These are phyloP conservation scores for Stereocaulon alpinum DNA, from an alignment of 495 filamentous ascomycete genomes.

Conservation along the genomic window DNA sequence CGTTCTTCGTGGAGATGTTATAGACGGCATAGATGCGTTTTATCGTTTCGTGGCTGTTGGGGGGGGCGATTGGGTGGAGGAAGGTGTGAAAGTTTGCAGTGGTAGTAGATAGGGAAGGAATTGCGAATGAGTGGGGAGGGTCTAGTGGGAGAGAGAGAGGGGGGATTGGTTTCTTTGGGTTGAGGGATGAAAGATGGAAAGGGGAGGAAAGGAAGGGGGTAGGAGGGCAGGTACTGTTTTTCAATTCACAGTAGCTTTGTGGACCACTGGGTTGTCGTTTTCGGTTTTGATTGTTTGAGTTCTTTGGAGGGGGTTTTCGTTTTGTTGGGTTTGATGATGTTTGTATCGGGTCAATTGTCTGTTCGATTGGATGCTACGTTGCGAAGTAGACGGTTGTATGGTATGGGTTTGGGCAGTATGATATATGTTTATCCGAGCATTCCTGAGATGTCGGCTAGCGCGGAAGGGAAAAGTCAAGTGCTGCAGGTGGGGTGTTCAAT, in stretches of 20 bases:
- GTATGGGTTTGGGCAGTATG: neutral
- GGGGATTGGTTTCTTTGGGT: too few relatives aligned
- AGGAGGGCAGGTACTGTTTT: too few relatives aligned
- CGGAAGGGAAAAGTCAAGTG: neutral
- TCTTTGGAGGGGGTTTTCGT: neutral
- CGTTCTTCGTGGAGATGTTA: neutral
- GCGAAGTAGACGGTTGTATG: too few relatives aligned
- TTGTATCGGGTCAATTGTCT: neutral
- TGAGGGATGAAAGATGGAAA: too few relatives aligned
- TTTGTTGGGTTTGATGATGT: neutral
- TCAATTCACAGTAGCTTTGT: neutral
- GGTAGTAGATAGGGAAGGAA: neutral
- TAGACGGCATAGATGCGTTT: conserved; percentile 6
- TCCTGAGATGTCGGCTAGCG: neutral
- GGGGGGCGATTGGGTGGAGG: neutral
- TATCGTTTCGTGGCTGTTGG: neutral
- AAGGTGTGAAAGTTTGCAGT: neutral
- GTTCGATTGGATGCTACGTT: neutral
- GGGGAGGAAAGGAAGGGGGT: too few relatives aligned
- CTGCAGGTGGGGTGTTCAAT: neutral
- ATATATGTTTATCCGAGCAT: neutral
- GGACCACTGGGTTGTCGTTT: neutral
- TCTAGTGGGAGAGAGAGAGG: too few relatives aligned
- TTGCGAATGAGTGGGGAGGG: too few relatives aligned
- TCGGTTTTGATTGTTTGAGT: conserved; percentile 2